A percentile compares a stretch with the other conserved stretches of the same genome.
phyloP scores from a whole-genome alignment of 805 yeast genomes.

The Ogataea naganishii region DNA sequence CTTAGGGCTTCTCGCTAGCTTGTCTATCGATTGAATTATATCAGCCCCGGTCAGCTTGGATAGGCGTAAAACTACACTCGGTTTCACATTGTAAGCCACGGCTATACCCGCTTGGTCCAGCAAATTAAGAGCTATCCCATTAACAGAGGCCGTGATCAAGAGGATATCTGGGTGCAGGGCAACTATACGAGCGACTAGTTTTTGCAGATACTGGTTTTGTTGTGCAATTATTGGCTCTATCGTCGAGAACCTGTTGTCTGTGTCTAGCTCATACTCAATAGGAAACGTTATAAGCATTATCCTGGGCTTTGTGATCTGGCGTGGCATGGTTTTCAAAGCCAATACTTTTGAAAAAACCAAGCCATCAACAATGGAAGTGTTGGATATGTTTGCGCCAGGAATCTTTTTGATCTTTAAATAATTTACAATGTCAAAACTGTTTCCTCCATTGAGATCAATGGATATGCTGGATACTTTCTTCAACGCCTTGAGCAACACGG shows the following conservation, averaged over 20 bases:
- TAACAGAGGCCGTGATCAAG: conserved; percentile 68
- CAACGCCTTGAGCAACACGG: conserved; percentile 40
- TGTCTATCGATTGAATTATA: conserved; percentile 78
- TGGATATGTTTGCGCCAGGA: conserved; percentile 60
- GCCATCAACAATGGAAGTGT: conserved; percentile 65
- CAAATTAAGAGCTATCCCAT: conserved; percentile 71
- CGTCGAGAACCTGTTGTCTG: conserved; percentile 46
- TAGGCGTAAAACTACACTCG: conserved; percentile 70
- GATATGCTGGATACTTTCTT: conserved; percentile 50
- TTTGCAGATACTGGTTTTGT: conserved; percentile 75
- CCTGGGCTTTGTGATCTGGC: conserved; percentile 53
- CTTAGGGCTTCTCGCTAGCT: conserved; percentile 59
- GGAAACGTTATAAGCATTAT: conserved; percentile 85
- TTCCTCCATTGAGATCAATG: conserved; percentile 53
- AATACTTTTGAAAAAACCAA: conserved; percentile 75
- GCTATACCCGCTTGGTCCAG: conserved; percentile 70
- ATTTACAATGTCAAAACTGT: conserved; percentile 77
- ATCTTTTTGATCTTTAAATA: conserved; percentile 82
- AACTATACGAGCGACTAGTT: conserved; percentile 68
- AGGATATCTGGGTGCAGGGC: conserved; percentile 74
- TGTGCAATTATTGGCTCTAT: conserved; percentile 79
- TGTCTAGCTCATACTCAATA: conserved; percentile 66
- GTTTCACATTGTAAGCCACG: conserved; percentile 74
- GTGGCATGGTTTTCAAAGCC: conserved; percentile 74
- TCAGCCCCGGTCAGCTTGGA: conserved; percentile 78